Percentiles rank a stretch among this genome's conserved stretches.
phyloP scores from a whole-genome alignment of 805 yeast species.

The Sporopachydermia lactativora region DNA sequence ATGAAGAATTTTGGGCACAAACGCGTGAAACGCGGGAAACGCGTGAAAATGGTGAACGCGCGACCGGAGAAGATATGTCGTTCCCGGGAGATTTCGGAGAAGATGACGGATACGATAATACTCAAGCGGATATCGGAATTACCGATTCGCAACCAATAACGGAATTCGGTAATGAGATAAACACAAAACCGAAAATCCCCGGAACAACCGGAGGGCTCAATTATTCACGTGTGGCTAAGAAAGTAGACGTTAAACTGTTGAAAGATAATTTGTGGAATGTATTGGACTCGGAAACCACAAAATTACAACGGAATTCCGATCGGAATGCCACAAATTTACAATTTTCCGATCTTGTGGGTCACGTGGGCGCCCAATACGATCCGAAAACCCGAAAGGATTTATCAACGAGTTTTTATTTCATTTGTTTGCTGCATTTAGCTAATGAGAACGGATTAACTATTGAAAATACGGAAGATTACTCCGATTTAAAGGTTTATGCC shows the following conservation, averaged over 20 bases:
- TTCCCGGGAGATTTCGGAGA: constrained; percentile 15
- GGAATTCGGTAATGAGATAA: too few species aligned
- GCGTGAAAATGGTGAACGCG: constrained; percentile 11
- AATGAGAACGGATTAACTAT: constrained; percentile 68
- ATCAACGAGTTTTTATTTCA: constrained; percentile 76
- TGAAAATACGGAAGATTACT: constrained; percentile 27
- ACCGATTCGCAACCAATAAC: too few species aligned
- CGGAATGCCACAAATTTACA: constrained; percentile 7
- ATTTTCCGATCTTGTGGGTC: constrained; percentile 35
- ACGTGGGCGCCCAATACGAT: constrained; percentile 38
- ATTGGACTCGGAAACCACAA: constrained; percentile 19
- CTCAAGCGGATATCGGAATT: constrained; percentile 13
- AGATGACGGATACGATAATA: constrained; percentile 8
- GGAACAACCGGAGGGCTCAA: constrained; percentile 19
- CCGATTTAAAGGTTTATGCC: constrained; percentile 13
- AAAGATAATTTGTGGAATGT: constrained; percentile 49
- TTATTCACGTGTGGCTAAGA: constrained; percentile 46
- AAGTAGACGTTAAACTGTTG: constrained; percentile 45
- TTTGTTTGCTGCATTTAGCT: constrained; percentile 72
- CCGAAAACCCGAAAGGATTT: constrained; percentile 46
- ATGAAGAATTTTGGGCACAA: constrained; percentile 3
- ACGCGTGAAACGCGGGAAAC: constrained; percentile 3
- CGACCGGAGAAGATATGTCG: constrained; percentile 6
- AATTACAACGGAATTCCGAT: constrained; percentile 10
- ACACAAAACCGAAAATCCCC: constrained; percentile 5